These are phyloP conservation scores for Prunella vulgaris DNA, from an alignment of 257 asterid genomes.

Conservation along the genomic window DNA sequence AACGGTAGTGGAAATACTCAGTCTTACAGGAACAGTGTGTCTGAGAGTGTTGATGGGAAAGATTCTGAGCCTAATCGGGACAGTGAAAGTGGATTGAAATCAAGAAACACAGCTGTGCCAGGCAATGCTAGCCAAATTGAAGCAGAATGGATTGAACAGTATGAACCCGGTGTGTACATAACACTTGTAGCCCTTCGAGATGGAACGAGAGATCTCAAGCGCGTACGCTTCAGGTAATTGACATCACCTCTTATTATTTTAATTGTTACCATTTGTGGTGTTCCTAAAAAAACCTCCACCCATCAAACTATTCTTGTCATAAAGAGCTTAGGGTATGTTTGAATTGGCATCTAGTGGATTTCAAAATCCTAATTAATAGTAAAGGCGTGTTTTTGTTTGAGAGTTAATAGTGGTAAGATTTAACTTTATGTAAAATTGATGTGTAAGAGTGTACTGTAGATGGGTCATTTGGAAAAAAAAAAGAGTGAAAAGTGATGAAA, in stretches of 20 bases:
- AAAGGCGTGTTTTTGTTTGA: no score
- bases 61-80: constrained; percentile 40
- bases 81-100: constrained; percentile 41
- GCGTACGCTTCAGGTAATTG: constrained; percentile 91
- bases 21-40: constrained; percentile 36
- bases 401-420: no score
- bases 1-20: constrained; percentile 46
- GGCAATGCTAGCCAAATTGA: constrained; percentile 62
- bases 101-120: constrained; percentile 41
- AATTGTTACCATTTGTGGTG: neutral
- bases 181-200: constrained; percentile 86
- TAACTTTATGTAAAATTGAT: no score
- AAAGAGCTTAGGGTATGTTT: no score
- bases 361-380: no score
- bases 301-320: neutral
- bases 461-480: no score
- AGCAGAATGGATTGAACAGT: constrained; percentile 92
- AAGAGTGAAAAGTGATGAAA: no score
- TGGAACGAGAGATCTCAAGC: constrained; percentile 94
- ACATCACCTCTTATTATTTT: neutral
- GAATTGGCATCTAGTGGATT: no score
- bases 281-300: neutral
- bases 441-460: no score
- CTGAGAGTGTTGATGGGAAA: constrained; percentile 40
- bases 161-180: constrained; percentile 88